phyloP scores from a whole-genome alignment of 768 basidiomycete species.

The Polyporus arcularius region DNA sequence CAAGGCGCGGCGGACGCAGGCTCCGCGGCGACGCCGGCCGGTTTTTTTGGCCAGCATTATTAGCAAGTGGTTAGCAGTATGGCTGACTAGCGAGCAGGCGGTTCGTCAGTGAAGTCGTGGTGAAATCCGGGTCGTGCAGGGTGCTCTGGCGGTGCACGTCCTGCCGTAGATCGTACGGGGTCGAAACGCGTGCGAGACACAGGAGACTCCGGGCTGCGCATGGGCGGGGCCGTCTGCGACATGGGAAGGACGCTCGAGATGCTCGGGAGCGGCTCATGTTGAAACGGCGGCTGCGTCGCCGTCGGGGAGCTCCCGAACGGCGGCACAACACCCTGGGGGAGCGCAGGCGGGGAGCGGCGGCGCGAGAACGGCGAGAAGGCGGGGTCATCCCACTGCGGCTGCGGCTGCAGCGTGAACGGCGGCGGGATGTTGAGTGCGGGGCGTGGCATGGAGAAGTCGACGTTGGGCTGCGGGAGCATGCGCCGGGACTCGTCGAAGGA shows the following conservation, averaged over 20 bases:
- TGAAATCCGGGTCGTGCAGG: slow-evolving; percentile 18
- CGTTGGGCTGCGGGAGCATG: slow-evolving; percentile 20
- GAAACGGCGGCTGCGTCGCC: slow-evolving; percentile 6
- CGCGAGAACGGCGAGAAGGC: slow-evolving; percentile 33
- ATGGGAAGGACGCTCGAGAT: slow-evolving; percentile 12
- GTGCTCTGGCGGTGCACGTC: slow-evolving; percentile 16
- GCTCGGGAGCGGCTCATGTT: slow-evolving; percentile 12
- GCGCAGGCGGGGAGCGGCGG: slow-evolving; percentile 22
- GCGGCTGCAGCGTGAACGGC: slow-evolving; percentile 68
- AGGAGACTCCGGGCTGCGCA: slow-evolving; percentile 14
- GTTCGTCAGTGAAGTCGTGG: slow-evolving; percentile 19
- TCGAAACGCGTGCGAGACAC: slow-evolving; percentile 16
- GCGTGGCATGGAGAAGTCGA: slow-evolving; percentile 25
- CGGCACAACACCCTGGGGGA: slow-evolving; percentile 2
- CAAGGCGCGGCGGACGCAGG: slow-evolving; percentile 1
- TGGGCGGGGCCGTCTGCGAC: slow-evolving; percentile 4
- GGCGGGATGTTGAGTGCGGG: slow-evolving; percentile 39
- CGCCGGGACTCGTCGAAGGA: slow-evolving; percentile 12
- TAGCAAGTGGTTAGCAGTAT: neutral
- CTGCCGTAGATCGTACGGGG: slow-evolving; percentile 23
- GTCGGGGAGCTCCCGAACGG: slow-evolving; percentile 13
- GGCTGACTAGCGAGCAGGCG: slow-evolving; percentile 9
- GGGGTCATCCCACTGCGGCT: slow-evolving; percentile 63
- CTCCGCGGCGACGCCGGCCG: slow-evolving; percentile 4
- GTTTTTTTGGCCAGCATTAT: neutral